phyloP scores from a whole-genome alignment of 768 basidiomycete species.

The Boletus sensibilis region DNA sequence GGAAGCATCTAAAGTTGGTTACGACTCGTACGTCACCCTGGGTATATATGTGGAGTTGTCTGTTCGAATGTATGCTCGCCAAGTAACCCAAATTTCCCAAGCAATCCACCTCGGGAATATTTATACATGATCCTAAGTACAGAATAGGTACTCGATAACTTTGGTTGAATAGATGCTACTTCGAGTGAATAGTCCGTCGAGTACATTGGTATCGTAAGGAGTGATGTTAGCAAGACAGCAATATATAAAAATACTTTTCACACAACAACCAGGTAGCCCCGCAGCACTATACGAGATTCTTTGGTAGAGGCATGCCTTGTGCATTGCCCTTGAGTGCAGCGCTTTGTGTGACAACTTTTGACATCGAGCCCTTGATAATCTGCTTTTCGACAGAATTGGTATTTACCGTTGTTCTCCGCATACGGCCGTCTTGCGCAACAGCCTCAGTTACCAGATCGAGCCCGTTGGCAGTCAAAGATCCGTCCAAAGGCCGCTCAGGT shows the following conservation, averaged over 20 bases:
- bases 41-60: not conserved
- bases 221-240: conserved; percentile 6
- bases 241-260: conserved; percentile 19
- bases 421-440: conserved; percentile 39
- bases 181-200: not conserved
- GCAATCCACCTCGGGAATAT: conserved; percentile 2
- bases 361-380: conserved; percentile 54
- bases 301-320: conserved; percentile 14
- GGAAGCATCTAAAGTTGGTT: conserved; percentile 57
- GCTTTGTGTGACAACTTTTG: conserved; percentile 44
- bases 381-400: conserved; percentile 46
- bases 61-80: not conserved
- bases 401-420: conserved; percentile 40
- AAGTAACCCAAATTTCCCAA: not conserved
- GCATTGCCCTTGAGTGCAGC: conserved; percentile 12
- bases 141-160: conserved; percentile 1
- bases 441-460: conserved; percentile 40
- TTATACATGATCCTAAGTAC: conserved; percentile 20
- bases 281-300: conserved; percentile 3
- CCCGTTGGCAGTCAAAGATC: conserved; percentile 32
- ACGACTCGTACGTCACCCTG: not conserved
- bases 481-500: conserved; percentile 27
- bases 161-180: conserved; percentile 12
- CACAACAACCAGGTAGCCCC: not conserved
- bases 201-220: conserved; percentile 15